These are phyloP conservation scores for Rubroshorea leprosula DNA, from an alignment of 345 rosid species.

Conservation along the genomic window DNA sequence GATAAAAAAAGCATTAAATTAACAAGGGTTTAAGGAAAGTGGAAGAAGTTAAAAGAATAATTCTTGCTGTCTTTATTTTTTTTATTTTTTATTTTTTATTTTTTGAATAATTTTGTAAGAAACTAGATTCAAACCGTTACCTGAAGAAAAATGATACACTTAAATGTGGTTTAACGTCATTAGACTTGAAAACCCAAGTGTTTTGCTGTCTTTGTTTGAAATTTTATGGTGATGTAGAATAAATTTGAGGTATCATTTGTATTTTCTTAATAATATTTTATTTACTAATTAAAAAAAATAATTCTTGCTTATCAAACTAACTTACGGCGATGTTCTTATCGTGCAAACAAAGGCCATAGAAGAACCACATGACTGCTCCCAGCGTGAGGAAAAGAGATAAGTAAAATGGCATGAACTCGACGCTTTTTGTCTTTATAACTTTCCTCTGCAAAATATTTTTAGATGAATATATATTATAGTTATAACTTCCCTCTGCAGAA, in stretches of 20 bases:
- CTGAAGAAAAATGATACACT: too few relatives aligned
- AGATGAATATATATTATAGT: not conserved
- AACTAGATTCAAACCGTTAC: too few relatives aligned
- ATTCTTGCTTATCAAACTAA: not conserved
- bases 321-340: constrained; percentile 77
- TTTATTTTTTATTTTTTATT: too few relatives aligned
- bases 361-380: constrained; percentile 88
- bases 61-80: too few relatives aligned
- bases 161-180: too few relatives aligned
- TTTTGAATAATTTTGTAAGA: too few relatives aligned
- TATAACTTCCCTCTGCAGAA: too few relatives aligned
- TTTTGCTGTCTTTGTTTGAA: too few relatives aligned
- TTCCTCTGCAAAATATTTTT: constrained; percentile 49
- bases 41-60: not conserved
- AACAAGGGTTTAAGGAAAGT: not conserved
- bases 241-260: too few relatives aligned
- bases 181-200: too few relatives aligned
- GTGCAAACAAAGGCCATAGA: constrained; percentile 57
- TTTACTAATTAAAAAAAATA: not conserved
- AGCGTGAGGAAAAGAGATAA: constrained; percentile 76
- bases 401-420: constrained; percentile 72
- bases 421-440: constrained; percentile 77
- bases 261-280: too few relatives aligned
- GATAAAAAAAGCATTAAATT: not conserved
- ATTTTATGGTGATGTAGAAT: too few relatives aligned